phyloP scores from a whole-genome alignment of 2,329 filamentous ascomycete genomes.

The Curvularia sp. region DNA sequence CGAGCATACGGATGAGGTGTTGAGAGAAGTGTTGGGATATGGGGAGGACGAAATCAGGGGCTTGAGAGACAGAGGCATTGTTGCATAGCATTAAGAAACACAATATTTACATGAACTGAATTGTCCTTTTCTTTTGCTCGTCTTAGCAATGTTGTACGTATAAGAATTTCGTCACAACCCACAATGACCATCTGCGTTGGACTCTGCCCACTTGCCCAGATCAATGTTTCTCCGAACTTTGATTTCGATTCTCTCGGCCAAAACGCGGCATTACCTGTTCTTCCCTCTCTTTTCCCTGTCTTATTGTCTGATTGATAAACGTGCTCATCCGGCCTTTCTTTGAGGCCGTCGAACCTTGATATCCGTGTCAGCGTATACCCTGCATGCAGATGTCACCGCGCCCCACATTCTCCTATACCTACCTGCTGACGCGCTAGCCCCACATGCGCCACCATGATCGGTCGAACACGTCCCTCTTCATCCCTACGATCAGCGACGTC shows the following conservation, averaged over 20 bases:
- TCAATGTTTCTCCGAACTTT: background rate
- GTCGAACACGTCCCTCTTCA: background rate
- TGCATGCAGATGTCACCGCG: background rate
- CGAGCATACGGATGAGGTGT: slow-evolving; percentile 46
- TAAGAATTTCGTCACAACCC: background rate
- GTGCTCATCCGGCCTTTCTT: background rate
- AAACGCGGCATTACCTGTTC: background rate
- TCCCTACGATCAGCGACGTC: background rate
- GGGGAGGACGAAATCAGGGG: slow-evolving; percentile 32
- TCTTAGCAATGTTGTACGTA: background rate
- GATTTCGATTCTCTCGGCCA: background rate
- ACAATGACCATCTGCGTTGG: background rate
- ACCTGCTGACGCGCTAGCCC: slow-evolving; percentile 3
- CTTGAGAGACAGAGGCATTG: slow-evolving; percentile 19
- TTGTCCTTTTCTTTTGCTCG: background rate
- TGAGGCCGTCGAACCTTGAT: background rate
- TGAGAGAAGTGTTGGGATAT: slow-evolving; percentile 41
- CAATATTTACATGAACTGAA: background rate
- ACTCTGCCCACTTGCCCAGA: background rate
- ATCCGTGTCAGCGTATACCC: background rate
- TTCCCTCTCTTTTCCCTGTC: too few species aligned
- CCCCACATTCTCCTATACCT: slow-evolving; percentile 1
- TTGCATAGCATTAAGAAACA: slow-evolving; percentile 17
- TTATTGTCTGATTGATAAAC: background rate
- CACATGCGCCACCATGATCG: background rate